Base-by-base conservation (phyloP, 225 moss, liverwort and hornwort genomes). In the Pseudoscleropodium purum region DNA sequence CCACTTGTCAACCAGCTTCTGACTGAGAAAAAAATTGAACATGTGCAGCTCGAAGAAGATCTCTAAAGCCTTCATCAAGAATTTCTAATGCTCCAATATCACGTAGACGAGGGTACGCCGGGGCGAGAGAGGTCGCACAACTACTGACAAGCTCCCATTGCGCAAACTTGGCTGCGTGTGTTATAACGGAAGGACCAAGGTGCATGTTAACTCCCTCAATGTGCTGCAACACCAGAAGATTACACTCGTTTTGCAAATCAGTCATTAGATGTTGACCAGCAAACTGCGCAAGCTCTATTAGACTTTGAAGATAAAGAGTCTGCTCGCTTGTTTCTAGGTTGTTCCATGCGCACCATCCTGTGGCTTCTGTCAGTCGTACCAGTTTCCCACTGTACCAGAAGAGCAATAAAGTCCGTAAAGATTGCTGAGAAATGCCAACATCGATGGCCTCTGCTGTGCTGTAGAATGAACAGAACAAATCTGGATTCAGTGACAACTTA, bases 341-440 rank as follows among this genome's bases (percentile, higher is more conserved):
- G 89, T 91, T 93, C 96, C 97, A 97, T 70, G 95, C 93, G 86
- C 97, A 97, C 89, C 95, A 93, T 69, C 91, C 87, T 56, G 88
- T 90, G 37, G 79, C 26, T 89, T 92, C 86, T 37, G 91, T 88
- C 64, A 91, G 91, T 81, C 91, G 88, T 18, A 80, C 69, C 84
- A 94, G 88, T 82, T 93, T 92, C 49, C 92, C 96, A 59, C 91
- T 92, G 84, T 96, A 97, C 92, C 94, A 93, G 86, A 91, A 95
- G 76, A 68, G 82, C 37, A 95, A 65, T 69, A 97, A 82, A 64
- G 93, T 92, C 80, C 82, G 70, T 41, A 94, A 75, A 43, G 94
- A 93, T 85, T 82, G 90, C 49, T 75, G 90, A 62, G 92, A 92
- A 76, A 94, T 80, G 57, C 91, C 81, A 36, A 93, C 41, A 83